phyloP scores from a whole-genome alignment of 345 rosid species.

The Eucalyptus sp. region DNA sequence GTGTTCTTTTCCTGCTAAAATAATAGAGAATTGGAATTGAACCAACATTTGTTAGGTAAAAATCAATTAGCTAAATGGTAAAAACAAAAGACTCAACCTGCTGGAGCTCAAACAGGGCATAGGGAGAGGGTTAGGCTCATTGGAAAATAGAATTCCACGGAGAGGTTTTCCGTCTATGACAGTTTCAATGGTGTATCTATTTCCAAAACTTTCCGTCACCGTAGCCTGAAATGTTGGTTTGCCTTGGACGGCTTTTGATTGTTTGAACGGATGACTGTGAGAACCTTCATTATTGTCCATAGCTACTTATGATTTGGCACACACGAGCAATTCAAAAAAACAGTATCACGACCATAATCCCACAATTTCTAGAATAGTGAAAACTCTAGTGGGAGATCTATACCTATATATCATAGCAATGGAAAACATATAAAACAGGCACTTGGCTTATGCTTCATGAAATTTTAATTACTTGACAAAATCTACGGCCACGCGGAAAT shows the following conservation, averaged over 20 bases:
- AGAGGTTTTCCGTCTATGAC: constrained; percentile 73
- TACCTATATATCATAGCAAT: background rate
- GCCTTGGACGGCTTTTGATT: constrained; percentile 28
- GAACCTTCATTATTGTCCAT: background rate
- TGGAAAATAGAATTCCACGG: constrained; percentile 68
- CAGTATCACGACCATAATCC: background rate
- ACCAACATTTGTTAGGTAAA: background rate
- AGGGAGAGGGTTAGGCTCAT: constrained; percentile 29
- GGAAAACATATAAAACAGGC: background rate
- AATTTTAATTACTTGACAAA: background rate
- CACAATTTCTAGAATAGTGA: background rate
- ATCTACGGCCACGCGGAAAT: background rate
- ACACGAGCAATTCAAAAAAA: background rate
- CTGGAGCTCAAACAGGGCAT: constrained; percentile 12
- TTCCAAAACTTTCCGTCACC: constrained; percentile 55
- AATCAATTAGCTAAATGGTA: background rate
- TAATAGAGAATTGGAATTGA: background rate
- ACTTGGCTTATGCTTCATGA: background rate
- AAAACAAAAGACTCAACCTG: constrained; percentile 14
- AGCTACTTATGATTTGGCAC: background rate
- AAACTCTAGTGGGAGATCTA: background rate
- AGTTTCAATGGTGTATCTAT: constrained; percentile 78
- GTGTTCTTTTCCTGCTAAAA: constrained; percentile 28
- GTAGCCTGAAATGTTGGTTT: constrained; percentile 75
- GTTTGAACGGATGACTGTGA: constrained; percentile 20